Evolutionary conservation across 305 asterid genomes (phyloP).

Genomic region (Rubia peregrina): DNA sequence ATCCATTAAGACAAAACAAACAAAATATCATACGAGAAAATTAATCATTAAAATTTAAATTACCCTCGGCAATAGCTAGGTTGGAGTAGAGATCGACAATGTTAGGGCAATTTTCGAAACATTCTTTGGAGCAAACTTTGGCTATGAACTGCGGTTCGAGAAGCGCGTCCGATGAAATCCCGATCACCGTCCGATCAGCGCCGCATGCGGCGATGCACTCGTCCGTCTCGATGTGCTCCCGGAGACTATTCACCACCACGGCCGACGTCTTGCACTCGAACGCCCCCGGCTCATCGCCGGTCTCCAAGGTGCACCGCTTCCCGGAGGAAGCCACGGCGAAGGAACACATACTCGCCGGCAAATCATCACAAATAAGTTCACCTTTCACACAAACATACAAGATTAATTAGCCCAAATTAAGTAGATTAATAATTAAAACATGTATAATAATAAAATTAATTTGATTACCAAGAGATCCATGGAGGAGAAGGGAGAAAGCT

Average conservation of each 20-base stretch:
- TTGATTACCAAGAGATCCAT: slow-evolving; percentile 9
- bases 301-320: slow-evolving; percentile 46
- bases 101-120: slow-evolving; percentile 49
- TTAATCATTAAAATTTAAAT: neutral
- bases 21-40: neutral
- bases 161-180: slow-evolving; percentile 50
- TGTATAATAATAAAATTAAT: neutral
- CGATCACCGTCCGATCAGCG: slow-evolving; percentile 31
- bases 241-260: slow-evolving; percentile 22
- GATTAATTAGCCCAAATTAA: neutral
- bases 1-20: neutral
- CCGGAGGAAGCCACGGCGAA: slow-evolving; percentile 39
- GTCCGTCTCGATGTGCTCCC: slow-evolving; percentile 39
- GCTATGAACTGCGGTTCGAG: slow-evolving; percentile 29
- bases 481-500: slow-evolving; percentile 7
- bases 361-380: slow-evolving; percentile 37
- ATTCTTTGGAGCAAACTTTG: slow-evolving; percentile 40
- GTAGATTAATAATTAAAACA: neutral
- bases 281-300: slow-evolving; percentile 14
- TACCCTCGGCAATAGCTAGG: slow-evolving; percentile 48
- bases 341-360: slow-evolving; percentile 40
- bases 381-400: slow-evolving; percentile 15
- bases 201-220: slow-evolving; percentile 47
- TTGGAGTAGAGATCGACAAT: slow-evolving; percentile 45
- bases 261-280: slow-evolving; percentile 47